These are phyloP conservation scores for Gigaspora rosea DNA, from an alignment of 192 early-diverging fungal species.

Conservation along the genomic window DNA sequence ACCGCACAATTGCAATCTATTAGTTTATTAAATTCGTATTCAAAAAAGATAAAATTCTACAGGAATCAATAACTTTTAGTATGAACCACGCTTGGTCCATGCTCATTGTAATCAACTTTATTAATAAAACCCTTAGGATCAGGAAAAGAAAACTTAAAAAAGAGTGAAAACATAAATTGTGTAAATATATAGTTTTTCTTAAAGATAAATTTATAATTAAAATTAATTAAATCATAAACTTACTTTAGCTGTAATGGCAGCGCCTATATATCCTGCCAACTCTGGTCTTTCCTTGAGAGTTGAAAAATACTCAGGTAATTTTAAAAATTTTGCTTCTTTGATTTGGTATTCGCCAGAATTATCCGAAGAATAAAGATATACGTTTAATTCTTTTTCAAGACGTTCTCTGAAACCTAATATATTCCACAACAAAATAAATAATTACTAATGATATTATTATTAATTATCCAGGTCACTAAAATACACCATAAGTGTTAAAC, in stretches of 20 bases:
- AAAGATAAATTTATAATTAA: not conserved
- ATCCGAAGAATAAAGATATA: conserved; percentile 74
- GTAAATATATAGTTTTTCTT: not conserved
- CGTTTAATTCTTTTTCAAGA: conserved; percentile 65
- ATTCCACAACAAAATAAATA: conserved; percentile 2
- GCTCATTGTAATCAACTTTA: conserved; percentile 90
- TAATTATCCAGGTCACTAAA: too few species aligned
- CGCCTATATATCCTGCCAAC: conserved; percentile 79
- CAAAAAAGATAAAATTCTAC: too few species aligned
- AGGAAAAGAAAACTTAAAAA: conserved; percentile 56
- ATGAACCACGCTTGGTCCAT: conserved; percentile 78
- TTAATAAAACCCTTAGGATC: conserved; percentile 70
- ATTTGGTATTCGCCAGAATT: conserved; percentile 84
- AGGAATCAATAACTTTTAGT: conserved; percentile 51
- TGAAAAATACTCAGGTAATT: conserved; percentile 87
- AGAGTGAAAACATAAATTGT: not conserved
- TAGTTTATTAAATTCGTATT: too few species aligned
- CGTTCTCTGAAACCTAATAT: conserved; percentile 64
- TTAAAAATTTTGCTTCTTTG: conserved; percentile 77
- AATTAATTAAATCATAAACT: conserved; percentile 3
- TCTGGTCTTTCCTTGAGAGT: conserved; percentile 69
- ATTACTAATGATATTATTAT: not conserved
- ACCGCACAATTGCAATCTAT: too few species aligned
- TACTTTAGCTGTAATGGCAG: conserved; percentile 86
- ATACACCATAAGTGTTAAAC: too few species aligned